Evolutionary conservation across 2,329 filamentous ascomycete genomes (phyloP).

Genomic region (Fusarium pseudoanthophilum): DNA sequence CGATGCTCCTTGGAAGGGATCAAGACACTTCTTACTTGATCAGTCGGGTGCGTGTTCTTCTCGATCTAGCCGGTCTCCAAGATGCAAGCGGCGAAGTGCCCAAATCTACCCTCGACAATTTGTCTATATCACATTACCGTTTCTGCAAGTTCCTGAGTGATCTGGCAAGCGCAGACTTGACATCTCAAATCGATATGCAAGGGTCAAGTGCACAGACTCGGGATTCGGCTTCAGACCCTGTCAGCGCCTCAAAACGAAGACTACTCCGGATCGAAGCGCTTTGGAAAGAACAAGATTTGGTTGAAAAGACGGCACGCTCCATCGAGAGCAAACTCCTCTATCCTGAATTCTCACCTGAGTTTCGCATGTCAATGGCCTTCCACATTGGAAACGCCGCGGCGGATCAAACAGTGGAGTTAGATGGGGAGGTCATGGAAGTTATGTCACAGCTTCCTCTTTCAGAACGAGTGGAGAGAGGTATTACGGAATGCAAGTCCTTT

Average conservation of each 20-base stretch:
- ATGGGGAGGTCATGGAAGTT: constrained; percentile 33
- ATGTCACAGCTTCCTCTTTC: constrained; percentile 13
- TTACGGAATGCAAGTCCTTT: constrained; percentile 28
- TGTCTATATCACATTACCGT: constrained; percentile 41
- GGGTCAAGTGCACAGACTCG: background rate
- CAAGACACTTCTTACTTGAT: constrained; percentile 43
- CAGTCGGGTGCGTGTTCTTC: constrained; percentile 48
- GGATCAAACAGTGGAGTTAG: constrained; percentile 37
- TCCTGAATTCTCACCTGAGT: constrained; percentile 41
- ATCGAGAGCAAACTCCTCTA: constrained; percentile 52
- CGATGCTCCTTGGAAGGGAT: constrained; percentile 40
- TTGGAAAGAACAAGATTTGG: constrained; percentile 47
- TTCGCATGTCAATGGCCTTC: constrained; percentile 47
- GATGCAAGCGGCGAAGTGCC: constrained; percentile 2
- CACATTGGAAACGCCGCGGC: constrained; percentile 41
- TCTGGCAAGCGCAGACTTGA: constrained; percentile 28
- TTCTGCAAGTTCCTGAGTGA: constrained; percentile 40
- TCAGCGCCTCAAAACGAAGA: constrained; percentile 38
- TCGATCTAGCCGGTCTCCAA: constrained; percentile 52
- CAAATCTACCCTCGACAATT: constrained; percentile 34
- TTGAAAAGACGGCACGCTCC: constrained; percentile 44
- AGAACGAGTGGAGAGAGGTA: background rate
- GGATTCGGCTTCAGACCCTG: background rate
- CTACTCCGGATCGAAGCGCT: constrained; percentile 50
- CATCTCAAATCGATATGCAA: constrained; percentile 9